Conservation (phyloP, 2,329 filamentous ascomycete species). For the Beauveria bassiana region DNA sequence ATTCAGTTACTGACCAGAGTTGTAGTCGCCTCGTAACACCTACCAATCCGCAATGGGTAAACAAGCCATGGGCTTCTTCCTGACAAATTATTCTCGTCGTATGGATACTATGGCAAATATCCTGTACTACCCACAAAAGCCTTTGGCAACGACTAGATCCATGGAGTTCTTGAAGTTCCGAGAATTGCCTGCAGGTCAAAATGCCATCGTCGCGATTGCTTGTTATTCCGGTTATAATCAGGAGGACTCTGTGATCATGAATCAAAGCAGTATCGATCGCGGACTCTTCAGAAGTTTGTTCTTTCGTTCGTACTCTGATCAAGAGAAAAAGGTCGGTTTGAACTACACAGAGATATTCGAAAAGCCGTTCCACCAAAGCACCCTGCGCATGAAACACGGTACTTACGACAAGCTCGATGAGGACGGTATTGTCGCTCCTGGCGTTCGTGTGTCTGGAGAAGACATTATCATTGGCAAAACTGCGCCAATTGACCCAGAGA, state of each 20-base stretch:
- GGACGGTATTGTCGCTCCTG: conserved; percentile 89
- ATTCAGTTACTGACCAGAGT: conserved; percentile 6
- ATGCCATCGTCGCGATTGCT: conserved; percentile 95
- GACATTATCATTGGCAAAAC: conserved; percentile 99
- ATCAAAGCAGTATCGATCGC: conserved; percentile 97
- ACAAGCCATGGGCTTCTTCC: conserved; percentile 98
- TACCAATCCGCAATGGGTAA: conserved; percentile 99
- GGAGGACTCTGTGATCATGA: conserved; percentile 99
- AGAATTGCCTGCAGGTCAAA: conserved; percentile 92
- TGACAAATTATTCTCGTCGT: conserved; percentile 92
- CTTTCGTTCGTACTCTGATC: conserved; percentile 95
- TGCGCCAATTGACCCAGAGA: conserved; percentile 85
- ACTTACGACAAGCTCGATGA: conserved; percentile 97
- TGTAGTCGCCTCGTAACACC: conserved; percentile 89
- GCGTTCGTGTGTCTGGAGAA: conserved; percentile 90
- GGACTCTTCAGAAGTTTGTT: conserved; percentile 96
- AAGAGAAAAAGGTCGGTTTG: conserved; percentile 92
- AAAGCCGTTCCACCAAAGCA: conserved; percentile 84
- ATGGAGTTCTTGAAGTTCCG: conserved; percentile 99
- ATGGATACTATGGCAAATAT: conserved; percentile 99
- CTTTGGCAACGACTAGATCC: conserved; percentile 86
- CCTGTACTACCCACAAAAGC: conserved; percentile 97
- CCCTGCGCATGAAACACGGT: conserved; percentile 84
- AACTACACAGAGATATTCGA: conserved; percentile 91
- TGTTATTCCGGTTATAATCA: conserved; percentile 99